Conservation (phyloP, 2,329 filamentous ascomycete species). For the Fusarium sp. region DNA sequence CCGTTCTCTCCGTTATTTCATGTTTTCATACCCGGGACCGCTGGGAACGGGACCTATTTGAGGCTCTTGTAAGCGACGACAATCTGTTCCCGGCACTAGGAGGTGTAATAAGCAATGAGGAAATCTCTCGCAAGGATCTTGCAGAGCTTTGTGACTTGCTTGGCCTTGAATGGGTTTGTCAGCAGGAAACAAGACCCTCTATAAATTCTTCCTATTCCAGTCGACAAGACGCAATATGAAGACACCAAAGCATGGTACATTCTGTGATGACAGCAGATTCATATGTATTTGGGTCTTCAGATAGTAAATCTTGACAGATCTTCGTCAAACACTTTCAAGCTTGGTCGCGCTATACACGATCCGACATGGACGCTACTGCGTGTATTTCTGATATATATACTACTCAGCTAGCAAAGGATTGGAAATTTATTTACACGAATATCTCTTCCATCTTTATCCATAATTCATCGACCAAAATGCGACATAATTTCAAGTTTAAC, state of each 20-base stretch:
- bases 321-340: fast-evolving
- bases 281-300: too few species aligned
- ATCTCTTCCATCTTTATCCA: background rate
- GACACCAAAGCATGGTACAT: background rate
- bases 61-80: background rate
- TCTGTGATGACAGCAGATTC: background rate
- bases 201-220: background rate
- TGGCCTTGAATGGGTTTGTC: background rate
- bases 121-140: background rate
- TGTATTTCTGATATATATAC: background rate
- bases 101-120: background rate
- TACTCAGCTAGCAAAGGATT: background rate
- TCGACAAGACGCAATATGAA: fast-evolving
- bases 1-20: background rate
- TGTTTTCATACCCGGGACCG: fast-evolving
- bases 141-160: background rate
- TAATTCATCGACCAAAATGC: background rate
- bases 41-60: background rate
- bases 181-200: fast-evolving
- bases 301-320: background rate
- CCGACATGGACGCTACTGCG: background rate
- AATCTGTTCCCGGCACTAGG: background rate
- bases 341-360: background rate
- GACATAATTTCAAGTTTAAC: background rate
- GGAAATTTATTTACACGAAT: background rate